Evolutionary conservation across 1,284 basidiomycete species (phyloP).

Genomic region (Boletus nobilissimus): DNA sequence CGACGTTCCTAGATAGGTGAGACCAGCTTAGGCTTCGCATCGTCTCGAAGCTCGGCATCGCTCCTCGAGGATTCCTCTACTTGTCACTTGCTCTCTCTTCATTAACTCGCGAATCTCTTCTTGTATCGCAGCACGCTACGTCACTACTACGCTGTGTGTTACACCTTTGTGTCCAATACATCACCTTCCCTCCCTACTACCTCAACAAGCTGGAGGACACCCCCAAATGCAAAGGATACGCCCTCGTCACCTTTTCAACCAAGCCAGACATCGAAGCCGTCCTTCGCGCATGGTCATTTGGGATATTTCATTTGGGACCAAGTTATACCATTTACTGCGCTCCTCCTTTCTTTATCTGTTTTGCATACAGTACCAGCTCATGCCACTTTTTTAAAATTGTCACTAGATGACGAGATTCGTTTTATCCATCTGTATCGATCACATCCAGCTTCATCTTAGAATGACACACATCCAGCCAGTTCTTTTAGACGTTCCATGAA

Average conservation of each 20-base stretch:
- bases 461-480: conserved; percentile 2
- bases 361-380: conserved; percentile 37
- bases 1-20: too few species aligned
- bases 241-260: conserved; percentile 65
- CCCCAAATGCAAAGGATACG: conserved; percentile 76
- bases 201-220: conserved; percentile 62
- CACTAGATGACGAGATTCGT: conserved; percentile 20
- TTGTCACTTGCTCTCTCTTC: too few species aligned
- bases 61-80: too few species aligned
- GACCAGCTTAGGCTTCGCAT: too few species aligned
- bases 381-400: conserved; percentile 37
- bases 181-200: conserved; percentile 68
- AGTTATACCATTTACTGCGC: conserved; percentile 42
- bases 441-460: conserved; percentile 26
- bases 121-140: too few species aligned
- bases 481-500: conserved; percentile 11
- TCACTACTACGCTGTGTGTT: too few species aligned
- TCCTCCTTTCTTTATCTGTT: conserved; percentile 14
- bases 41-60: too few species aligned
- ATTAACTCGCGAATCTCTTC: too few species aligned
- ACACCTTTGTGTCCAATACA: conserved; percentile 56
- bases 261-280: conserved; percentile 55
- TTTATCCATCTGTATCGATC: conserved; percentile 33
- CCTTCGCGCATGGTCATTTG: conserved; percentile 60
- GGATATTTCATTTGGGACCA: conserved; percentile 38